Evolutionary conservation across 257 asterid genomes (phyloP).

Genomic region (Solanum infundibuliforme): DNA sequence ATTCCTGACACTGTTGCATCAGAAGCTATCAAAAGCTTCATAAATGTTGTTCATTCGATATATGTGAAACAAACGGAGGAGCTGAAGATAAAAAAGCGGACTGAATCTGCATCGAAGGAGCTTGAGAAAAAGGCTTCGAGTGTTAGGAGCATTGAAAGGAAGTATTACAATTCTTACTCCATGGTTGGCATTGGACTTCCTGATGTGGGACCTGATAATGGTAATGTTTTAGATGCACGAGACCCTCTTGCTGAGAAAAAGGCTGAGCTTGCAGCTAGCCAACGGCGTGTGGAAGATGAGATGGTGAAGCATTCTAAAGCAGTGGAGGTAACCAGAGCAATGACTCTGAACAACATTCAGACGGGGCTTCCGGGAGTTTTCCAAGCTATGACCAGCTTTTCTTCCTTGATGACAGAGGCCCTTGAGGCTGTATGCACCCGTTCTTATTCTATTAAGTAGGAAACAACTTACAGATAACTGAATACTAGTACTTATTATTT

Average conservation of each 20-base stretch:
- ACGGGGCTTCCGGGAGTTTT: slow-evolving; percentile 96
- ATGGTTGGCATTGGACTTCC: slow-evolving; percentile 81
- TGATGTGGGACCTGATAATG: slow-evolving; percentile 46
- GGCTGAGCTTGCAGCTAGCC: slow-evolving; percentile 72
- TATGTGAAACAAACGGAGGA: slow-evolving; percentile 71
- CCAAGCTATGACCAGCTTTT: slow-evolving; percentile 95
- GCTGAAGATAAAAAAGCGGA: slow-evolving; percentile 67
- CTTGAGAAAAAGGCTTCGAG: slow-evolving; percentile 82
- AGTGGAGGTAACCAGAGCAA: slow-evolving; percentile 84
- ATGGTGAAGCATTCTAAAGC: slow-evolving; percentile 70
- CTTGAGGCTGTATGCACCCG: slow-evolving; percentile 70
- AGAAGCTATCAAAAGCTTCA: slow-evolving; percentile 91
- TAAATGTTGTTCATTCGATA: slow-evolving; percentile 78
- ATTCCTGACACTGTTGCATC: slow-evolving; percentile 93
- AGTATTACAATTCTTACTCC: slow-evolving; percentile 73
- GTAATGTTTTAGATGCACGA: slow-evolving; percentile 59
- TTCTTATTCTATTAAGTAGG: slow-evolving; percentile 63
- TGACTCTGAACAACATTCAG: slow-evolving; percentile 84
- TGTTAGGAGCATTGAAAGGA: slow-evolving; percentile 73
- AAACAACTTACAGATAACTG: background rate
- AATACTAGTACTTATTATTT: background rate
- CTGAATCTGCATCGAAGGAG: slow-evolving; percentile 67
- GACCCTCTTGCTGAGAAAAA: slow-evolving; percentile 92
- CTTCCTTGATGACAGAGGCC: slow-evolving; percentile 66
- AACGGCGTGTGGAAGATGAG: slow-evolving; percentile 90